phyloP scores from a whole-genome alignment of 805 yeast species.

The Isabelozyma gotoi region DNA sequence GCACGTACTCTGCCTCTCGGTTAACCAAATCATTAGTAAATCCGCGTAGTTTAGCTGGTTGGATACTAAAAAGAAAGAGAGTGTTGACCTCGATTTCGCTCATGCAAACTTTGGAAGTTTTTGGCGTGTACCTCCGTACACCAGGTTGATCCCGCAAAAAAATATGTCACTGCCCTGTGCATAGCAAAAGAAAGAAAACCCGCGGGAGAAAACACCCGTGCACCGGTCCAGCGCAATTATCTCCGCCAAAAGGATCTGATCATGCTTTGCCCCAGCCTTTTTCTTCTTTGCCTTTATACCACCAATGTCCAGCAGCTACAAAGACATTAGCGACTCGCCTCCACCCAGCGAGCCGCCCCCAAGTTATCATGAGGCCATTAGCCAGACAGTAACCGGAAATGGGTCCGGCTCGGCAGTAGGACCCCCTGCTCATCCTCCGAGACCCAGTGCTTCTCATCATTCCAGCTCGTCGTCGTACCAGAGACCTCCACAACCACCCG shows the following conservation, averaged over 20 bases:
- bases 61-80: background rate
- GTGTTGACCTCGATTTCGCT: background rate
- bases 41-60: background rate
- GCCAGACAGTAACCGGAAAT: constrained; percentile 14
- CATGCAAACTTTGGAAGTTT: too few relatives aligned
- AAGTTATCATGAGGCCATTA: constrained; percentile 47
- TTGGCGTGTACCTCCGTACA: background rate
- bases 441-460: background rate
- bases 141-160: background rate
- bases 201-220: too few relatives aligned
- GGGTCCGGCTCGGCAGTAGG: constrained; percentile 13
- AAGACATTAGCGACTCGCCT: background rate
- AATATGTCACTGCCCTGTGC: too few relatives aligned
- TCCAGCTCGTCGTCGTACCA: background rate
- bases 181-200: too few relatives aligned
- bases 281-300: background rate
- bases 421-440: constrained; percentile 1
- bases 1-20: constrained; percentile 71
- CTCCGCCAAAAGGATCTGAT: too few relatives aligned
- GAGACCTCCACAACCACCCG: constrained; percentile 3
- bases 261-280: too few relatives aligned
- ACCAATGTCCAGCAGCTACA: background rate
- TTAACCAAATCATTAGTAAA: constrained; percentile 61
- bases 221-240: too few relatives aligned
- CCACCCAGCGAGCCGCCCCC: constrained; percentile 36